Evolutionary conservation across 768 basidiomycete species (phyloP).

Genomic region (Rhodotorula kratochvilovae): DNA sequence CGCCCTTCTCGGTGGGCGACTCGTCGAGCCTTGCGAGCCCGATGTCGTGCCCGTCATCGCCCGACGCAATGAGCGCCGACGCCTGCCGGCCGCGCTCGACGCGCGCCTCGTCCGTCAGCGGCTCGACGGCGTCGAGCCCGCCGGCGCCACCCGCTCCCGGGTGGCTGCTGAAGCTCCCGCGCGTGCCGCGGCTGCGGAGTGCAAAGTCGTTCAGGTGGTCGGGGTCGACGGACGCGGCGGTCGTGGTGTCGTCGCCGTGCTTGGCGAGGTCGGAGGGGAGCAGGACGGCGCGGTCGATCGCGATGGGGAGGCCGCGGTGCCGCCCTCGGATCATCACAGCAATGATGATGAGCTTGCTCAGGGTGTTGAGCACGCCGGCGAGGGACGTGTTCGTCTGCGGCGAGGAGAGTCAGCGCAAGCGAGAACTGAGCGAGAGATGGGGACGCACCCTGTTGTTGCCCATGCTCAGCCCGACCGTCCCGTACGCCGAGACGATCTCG

Average conservation of each 20-base stretch:
- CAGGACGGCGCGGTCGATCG: slow-evolving; percentile 63
- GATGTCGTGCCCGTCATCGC: not conserved
- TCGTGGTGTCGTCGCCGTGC: slow-evolving; percentile 30
- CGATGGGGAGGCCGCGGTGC: slow-evolving; percentile 43
- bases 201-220: not conserved
- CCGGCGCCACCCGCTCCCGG: not conserved
- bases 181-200: not conserved
- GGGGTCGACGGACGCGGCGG: slow-evolving; percentile 4
- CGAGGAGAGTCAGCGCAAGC: not conserved
- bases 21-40: not conserved
- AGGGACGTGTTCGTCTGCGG: slow-evolving; percentile 73
- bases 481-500: slow-evolving; percentile 64
- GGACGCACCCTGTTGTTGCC: slow-evolving; percentile 70
- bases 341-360: slow-evolving; percentile 83
- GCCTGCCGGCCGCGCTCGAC: not conserved
- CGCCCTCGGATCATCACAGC: slow-evolving; percentile 76
- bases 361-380: slow-evolving; percentile 66
- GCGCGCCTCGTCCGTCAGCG: not conserved
- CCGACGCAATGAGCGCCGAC: not conserved
- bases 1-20: not conserved
- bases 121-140: not conserved
- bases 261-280: slow-evolving; percentile 61
- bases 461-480: slow-evolving; percentile 80
- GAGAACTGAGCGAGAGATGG: not conserved
- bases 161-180: slow-evolving; percentile 2